Base-by-base conservation (phyloP, 2,329 filamentous ascomycete species). In the Ceratocystis variospora region DNA sequence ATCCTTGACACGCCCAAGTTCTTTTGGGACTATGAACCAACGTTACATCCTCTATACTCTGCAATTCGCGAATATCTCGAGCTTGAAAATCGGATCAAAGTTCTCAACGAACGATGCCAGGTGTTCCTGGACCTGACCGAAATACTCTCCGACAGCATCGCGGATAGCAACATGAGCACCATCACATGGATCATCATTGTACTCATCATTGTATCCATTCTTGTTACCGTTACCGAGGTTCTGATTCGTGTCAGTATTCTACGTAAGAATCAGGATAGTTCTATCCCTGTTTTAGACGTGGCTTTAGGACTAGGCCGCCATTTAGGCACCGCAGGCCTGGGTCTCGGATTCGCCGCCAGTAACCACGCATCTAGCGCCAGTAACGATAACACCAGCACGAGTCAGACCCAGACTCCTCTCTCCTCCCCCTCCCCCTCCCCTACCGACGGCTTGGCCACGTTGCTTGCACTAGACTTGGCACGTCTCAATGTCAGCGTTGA, bases 121-220 rank as follows among this genome's bases (percentile, higher is more conserved):
- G 94, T 99, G 63, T 99, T 99, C 77, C 83, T 99, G 19, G 94
- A 99, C 75, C 84, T 99, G 8, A 92, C 94, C 59, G 92, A 96
- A 76, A 96, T 99, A 28, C 79, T 99, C 1, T 91, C 89, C 15
- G 93, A 99, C 76, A 90, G 86, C 1, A 92, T 96, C 65, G 90
- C 90, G 25, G 91, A 97, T 74, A 87, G 89, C 70, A 96, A 96
- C 75, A 97, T 96, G 88, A 96, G 90, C 71, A 81, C 83, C 70
- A 96, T 96, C 74, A 99, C 94, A 0, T 97, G 93, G 93, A 97
- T 99, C 75, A 88, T 97, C 75, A 99, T 99, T 72, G 81, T 96
- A 59, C 83, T 99, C 59, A 99, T 99, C 73, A 76, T 95, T 61
- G 79, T 97, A 70, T 93, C 88, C 73, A 97, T 99, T 72, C 79